Conservation (phyloP, 108 stramenopile genomes). For the Discostella stelligeroides region DNA sequence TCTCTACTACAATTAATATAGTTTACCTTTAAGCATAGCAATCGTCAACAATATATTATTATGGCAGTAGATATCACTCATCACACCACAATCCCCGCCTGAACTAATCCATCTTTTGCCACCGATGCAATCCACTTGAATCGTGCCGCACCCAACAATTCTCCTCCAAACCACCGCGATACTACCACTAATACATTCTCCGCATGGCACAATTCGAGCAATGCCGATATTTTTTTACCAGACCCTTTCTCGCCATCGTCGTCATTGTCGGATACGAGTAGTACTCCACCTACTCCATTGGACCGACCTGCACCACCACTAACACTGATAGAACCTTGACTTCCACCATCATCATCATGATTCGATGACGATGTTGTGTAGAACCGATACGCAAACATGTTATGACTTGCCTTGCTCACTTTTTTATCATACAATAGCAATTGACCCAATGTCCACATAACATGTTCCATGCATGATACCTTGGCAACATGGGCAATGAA, state of each 20-base stretch:
- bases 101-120: constrained; percentile 65
- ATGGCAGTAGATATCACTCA: no score
- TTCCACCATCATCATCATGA: constrained; percentile 9
- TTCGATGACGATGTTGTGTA: constrained; percentile 19
- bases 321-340: constrained; percentile 14
- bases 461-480: constrained; percentile 66
- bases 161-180: constrained; percentile 87
- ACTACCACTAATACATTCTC: constrained; percentile 90
- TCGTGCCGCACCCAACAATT: constrained; percentile 83
- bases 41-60: no score
- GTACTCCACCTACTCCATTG: no score
- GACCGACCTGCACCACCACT: neutral
- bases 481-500: constrained; percentile 64
- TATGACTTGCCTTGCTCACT: constrained; percentile 74
- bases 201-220: constrained; percentile 76
- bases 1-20: no score
- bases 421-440: constrained; percentile 68
- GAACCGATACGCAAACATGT: constrained; percentile 89
- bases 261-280: constrained; percentile 78
- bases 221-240: constrained; percentile 72
- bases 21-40: no score
- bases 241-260: constrained; percentile 93
- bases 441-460: constrained; percentile 57
- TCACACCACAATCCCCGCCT: constrained; percentile 33
- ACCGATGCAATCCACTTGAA: constrained; percentile 86